A percentile compares a stretch with the other conserved stretches of the same genome.
These are phyloP conservation scores for Blakeslea trispora DNA, from an alignment of 371 early-diverging fungal species.

Conservation along the genomic window DNA sequence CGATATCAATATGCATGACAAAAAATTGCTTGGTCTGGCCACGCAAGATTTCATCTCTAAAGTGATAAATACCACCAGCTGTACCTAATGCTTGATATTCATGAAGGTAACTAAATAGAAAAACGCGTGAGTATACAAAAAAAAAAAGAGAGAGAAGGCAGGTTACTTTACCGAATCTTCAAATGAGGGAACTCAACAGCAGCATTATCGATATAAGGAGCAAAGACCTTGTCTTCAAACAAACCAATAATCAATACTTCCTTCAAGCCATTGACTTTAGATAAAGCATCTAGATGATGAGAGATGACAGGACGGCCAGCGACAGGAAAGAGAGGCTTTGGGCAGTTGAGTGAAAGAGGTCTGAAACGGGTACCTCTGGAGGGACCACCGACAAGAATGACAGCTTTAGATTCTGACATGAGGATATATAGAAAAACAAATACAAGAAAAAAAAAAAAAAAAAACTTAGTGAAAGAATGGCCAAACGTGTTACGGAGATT, in stretches of 20 bases:
- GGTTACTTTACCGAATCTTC: slow-evolving; percentile 70
- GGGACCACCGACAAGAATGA: slow-evolving; percentile 97
- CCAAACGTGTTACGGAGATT: too few species aligned
- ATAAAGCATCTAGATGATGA: slow-evolving; percentile 92
- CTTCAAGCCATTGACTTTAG: slow-evolving; percentile 81
- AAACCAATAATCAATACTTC: slow-evolving; percentile 96
- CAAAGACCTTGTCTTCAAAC: slow-evolving; percentile 92
- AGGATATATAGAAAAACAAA: too few species aligned
- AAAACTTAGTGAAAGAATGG: too few species aligned
- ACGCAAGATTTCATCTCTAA: slow-evolving; percentile 93
- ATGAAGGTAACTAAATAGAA: slow-evolving; percentile 91
- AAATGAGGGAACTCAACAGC: slow-evolving; percentile 82
- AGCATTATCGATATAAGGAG: slow-evolving; percentile 82
- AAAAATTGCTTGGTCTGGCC: slow-evolving; percentile 90
- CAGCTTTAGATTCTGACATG: slow-evolving; percentile 65
- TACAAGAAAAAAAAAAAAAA: too few species aligned
- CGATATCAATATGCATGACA: slow-evolving; percentile 95
- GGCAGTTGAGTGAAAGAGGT: slow-evolving; percentile 92
- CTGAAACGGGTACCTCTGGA: slow-evolving; percentile 96
- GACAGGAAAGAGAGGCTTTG: slow-evolving; percentile 98
- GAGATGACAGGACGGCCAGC: slow-evolving; percentile 94
- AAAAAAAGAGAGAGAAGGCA: not conserved
- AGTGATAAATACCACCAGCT: slow-evolving; percentile 96
- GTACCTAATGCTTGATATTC: slow-evolving; percentile 97
- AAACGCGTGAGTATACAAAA: slow-evolving; percentile 7